Conservation (phyloP, 108 stramenopile genomes). For the Cyclostephanos tholiformis region DNA sequence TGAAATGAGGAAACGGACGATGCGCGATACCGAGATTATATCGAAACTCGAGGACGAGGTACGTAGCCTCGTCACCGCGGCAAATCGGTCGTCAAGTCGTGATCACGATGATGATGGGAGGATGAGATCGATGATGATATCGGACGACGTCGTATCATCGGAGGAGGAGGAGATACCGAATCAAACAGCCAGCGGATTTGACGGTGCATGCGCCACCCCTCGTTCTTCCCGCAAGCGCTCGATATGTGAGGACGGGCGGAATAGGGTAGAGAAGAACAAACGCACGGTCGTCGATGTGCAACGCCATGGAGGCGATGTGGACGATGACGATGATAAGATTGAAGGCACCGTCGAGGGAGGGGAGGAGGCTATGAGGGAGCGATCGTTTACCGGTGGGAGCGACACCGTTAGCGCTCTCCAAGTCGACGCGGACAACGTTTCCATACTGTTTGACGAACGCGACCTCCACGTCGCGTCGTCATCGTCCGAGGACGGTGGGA, state of each 20-base stretch:
- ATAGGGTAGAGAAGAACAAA: conserved; percentile 2
- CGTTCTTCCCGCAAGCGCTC: conserved; percentile 1
- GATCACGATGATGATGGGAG: not conserved
- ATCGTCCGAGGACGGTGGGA: not conserved
- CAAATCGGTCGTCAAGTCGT: no score
- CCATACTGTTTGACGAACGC: conserved; percentile 24
- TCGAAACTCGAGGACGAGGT: not conserved
- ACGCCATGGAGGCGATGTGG: conserved; percentile 8
- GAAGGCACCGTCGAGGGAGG: not conserved
- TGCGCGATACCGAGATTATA: not conserved
- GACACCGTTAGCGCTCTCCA: not conserved
- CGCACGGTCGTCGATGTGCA: conserved; percentile 2
- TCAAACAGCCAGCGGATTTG: no score
- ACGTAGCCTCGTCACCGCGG: no score
- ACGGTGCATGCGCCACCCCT: not conserved
- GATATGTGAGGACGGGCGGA: not conserved
- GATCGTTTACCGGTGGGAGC: conserved; percentile 2
- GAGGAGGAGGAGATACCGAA: not conserved
- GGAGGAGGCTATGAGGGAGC: not conserved
- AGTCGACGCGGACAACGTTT: conserved; percentile 25
- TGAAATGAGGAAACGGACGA: not conserved
- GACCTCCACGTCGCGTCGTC: not conserved
- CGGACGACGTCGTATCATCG: not conserved
- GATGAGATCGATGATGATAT: not conserved
- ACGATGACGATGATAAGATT: not conserved